Base-by-base conservation (phyloP, 441 rosid species). In the Pelargonium cotyledonis region DNA sequence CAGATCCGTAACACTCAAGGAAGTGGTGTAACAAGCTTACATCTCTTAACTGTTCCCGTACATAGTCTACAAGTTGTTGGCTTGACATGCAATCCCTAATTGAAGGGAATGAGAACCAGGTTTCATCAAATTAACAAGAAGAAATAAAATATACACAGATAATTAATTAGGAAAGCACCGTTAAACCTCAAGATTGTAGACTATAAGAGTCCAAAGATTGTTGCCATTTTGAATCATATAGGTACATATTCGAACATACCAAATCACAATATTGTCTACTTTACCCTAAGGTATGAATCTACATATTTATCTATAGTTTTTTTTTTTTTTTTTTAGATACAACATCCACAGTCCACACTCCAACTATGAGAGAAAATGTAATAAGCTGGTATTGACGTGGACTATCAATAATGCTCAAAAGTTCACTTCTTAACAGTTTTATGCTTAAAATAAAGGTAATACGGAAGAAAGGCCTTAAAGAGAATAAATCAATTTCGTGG, bases 31-130 rank as follows among this genome's bases (percentile, higher is more conserved):
- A 0, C 40, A 19, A 49, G 72, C 82, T 69, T 83, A 79, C 87
- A 61, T 75, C 29, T 14, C 26, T 75, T 63, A 86, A 74, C 66
- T 79, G 88, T 41, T 85, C 87, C 49, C 83, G 72, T 1, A 85
- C 82, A 14, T 62, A 83, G 72, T 85, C 84, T 60, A 85, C 91
- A 4, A 86, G 83, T 74, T 82, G 84, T 57, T 85, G 91, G 76
- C 89, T 86, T 75, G 89, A 80, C 85, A 86, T 80, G 79, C 91
- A 86, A 68, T 86, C 91, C 91, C 91, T 86, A 53, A 51, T 14
- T 40, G 49, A 38, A 65, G 0, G 46, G 19, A 57, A 57, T 19
- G 62, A 35, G 21, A 18, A 6, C 35, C 35, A 66, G 35, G 9
- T 16, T 63, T 63, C 61, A 14, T 70, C 35, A 10, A 19, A 66